Evolutionary conservation across 2,329 filamentous ascomycete genomes (phyloP).

Genomic region (Orbilia javanica): DNA sequence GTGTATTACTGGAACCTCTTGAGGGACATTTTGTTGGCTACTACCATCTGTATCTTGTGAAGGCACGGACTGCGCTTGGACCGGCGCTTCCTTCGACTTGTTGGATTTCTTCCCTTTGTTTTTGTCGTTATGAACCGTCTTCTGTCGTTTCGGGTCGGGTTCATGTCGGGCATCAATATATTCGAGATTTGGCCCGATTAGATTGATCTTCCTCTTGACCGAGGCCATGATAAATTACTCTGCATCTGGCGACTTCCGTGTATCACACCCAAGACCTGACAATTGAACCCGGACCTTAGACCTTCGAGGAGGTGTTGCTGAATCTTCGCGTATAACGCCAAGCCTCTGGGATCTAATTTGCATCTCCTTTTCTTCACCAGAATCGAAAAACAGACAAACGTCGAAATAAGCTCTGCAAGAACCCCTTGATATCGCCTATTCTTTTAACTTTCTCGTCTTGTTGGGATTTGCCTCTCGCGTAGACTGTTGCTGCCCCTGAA

Average conservation of each 20-base stretch:
- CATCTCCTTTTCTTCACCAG: background rate
- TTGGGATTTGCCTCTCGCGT: slow-evolving; percentile 9
- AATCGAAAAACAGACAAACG: background rate
- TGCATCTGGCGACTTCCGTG: background rate
- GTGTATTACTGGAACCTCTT: slow-evolving; percentile 61
- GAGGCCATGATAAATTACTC: background rate
- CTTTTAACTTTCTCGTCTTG: slow-evolving; percentile 3
- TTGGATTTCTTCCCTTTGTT: slow-evolving; percentile 48
- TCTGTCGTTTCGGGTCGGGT: background rate
- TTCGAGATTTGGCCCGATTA: slow-evolving; percentile 48
- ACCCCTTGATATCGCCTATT: background rate
- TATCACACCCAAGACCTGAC: background rate
- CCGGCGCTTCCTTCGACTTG: slow-evolving; percentile 55
- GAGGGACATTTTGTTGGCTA: slow-evolving; percentile 17
- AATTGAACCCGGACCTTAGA: background rate
- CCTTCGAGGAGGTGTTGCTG: background rate
- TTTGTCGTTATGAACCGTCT: slow-evolving; percentile 6
- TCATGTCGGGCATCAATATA: slow-evolving; percentile 28
- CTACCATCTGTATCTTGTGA: background rate
- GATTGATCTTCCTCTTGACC: slow-evolving; percentile 26
- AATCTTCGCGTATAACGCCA: background rate
- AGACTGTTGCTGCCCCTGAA: background rate
- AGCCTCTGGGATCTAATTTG: background rate
- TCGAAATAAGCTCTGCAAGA: slow-evolving; percentile 33
- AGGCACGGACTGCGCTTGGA: slow-evolving; percentile 62